These are phyloP conservation scores for Cordyceps tenuipes DNA, from an alignment of 2,329 filamentous ascomycete species.

Conservation along the genomic window DNA sequence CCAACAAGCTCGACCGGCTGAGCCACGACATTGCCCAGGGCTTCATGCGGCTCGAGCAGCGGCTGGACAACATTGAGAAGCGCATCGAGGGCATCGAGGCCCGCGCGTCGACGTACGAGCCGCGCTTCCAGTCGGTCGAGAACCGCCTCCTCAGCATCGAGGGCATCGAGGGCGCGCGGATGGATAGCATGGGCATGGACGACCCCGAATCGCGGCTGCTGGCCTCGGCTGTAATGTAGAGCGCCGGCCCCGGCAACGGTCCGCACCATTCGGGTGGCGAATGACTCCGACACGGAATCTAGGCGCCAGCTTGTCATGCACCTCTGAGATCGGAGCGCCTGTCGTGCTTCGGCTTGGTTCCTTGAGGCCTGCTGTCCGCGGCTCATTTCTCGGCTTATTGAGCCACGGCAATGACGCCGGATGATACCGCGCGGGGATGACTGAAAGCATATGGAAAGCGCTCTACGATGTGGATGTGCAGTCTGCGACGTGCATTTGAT, in stretches of 20 bases:
- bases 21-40: conserved; percentile 48
- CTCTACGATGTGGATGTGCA: not conserved
- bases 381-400: not conserved
- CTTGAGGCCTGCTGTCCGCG: not conserved
- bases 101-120: conserved; percentile 33
- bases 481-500: not conserved
- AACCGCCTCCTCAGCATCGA: conserved; percentile 27
- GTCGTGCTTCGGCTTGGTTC: not conserved
- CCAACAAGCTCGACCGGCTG: conserved; percentile 52
- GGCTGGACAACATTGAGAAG: conserved; percentile 44
- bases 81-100: conserved; percentile 46
- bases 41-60: conserved; percentile 41
- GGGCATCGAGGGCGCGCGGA: conserved; percentile 33
- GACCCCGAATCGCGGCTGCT: conserved; percentile 37
- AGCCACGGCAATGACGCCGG: not conserved
- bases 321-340: not conserved
- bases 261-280: not conserved
- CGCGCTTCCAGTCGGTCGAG: conserved; percentile 37
- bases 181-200: conserved; percentile 37
- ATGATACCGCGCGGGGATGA: not conserved
- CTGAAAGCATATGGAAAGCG: not conserved
- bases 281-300: not conserved
- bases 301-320: not conserved
- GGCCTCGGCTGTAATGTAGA: conserved; percentile 36
- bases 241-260: conserved; percentile 14